Conservation (phyloP, 1,139 yeast species). For the Entelexis paramagnoliae region DNA sequence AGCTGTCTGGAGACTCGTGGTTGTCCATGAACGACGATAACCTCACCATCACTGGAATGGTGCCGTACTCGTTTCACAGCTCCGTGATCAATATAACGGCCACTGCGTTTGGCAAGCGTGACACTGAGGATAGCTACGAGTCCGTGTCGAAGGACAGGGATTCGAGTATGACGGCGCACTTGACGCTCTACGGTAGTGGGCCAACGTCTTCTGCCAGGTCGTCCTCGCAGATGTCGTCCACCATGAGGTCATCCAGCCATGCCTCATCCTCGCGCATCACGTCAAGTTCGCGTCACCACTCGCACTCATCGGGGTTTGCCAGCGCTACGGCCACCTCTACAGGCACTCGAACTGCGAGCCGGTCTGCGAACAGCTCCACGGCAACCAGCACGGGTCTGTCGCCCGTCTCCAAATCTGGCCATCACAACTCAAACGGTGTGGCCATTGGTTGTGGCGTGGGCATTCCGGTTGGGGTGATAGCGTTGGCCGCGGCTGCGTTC, state of each 20-base stretch:
- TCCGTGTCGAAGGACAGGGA: background rate
- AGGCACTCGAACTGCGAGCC: conserved; percentile 11
- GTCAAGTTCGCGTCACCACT: conserved; percentile 5
- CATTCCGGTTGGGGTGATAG: conserved; percentile 60
- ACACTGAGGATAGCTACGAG: background rate
- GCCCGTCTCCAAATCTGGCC: background rate
- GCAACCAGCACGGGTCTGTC: conserved; percentile 27
- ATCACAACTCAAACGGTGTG: conserved; percentile 38
- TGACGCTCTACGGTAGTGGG: conserved; percentile 48
- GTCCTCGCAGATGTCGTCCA: conserved; percentile 5
- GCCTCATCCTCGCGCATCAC: conserved; percentile 2
- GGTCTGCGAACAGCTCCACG: conserved; percentile 18
- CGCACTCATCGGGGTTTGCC: conserved; percentile 20
- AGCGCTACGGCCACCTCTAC: conserved; percentile 20
- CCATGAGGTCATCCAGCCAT: conserved; percentile 3
- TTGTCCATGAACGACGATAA: conserved; percentile 49
- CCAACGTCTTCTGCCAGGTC: conserved; percentile 3
- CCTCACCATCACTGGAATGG: conserved; percentile 56
- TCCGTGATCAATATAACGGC: conserved; percentile 48
- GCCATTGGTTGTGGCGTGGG: conserved; percentile 89
- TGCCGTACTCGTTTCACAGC: conserved; percentile 49
- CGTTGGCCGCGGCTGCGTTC: conserved; percentile 40
- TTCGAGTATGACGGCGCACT: conserved; percentile 33
- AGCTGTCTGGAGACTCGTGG: conserved; percentile 42
- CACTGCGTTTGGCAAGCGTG: conserved; percentile 5